Percentiles rank a stretch among this genome's conserved stretches.
Conservation (phyloP, 1,139 yeast genomes). For the Hansenula lynferdii region DNA sequence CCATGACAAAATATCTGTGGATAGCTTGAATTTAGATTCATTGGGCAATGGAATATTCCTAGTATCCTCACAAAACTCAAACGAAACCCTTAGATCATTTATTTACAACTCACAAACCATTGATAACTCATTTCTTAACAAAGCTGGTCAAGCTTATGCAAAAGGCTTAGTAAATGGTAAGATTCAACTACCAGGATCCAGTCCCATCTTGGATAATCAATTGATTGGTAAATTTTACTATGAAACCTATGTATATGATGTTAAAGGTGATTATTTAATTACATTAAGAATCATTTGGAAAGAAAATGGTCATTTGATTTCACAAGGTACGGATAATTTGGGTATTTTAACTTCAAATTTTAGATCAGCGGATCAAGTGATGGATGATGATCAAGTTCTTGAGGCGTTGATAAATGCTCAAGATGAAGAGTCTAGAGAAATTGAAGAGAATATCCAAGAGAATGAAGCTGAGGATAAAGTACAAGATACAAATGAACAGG, state of each 20-base stretch:
- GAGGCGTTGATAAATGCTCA: too few species aligned
- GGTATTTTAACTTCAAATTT: too few species aligned
- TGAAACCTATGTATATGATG: conserved; percentile 7
- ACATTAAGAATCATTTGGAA: conserved; percentile 1
- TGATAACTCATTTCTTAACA: not conserved
- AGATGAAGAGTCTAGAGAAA: too few species aligned
- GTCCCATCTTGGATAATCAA: not conserved
- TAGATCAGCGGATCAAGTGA: too few species aligned
- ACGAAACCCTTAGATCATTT: not conserved
- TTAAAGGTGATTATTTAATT: conserved; percentile 5
- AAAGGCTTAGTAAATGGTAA: not conserved
- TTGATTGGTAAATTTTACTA: not conserved
- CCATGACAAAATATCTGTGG: not conserved
- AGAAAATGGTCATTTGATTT: not conserved
- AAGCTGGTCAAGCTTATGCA: not conserved
- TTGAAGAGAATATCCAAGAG: too few species aligned
- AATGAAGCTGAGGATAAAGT: too few species aligned
- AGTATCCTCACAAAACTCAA: not conserved
- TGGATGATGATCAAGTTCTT: not conserved
- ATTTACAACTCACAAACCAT: not conserved
- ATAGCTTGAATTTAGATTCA: conserved; percentile 4
- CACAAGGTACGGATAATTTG: not conserved
- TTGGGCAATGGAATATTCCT: conserved; percentile 8
- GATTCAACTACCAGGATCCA: not conserved
- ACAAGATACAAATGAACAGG: too few species aligned